Evolutionary conservation across 345 rosid species (phyloP), one percentile per base, ranked within the genome.

Genomic region (Citrus medica): DNA sequence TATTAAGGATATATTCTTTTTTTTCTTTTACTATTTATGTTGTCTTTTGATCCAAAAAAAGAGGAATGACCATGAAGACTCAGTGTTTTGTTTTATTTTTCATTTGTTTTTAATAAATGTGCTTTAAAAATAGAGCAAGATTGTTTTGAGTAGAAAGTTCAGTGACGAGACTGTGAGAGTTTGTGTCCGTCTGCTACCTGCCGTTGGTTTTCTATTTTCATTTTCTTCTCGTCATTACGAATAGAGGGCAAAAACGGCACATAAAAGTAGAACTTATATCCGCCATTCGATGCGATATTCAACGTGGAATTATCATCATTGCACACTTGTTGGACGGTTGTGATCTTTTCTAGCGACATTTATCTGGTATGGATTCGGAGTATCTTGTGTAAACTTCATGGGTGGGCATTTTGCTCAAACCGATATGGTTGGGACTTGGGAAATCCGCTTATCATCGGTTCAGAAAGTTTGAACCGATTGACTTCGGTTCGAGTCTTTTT

Each of bases 41-140:
- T 64, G 32, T 75, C 9, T 65, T 62, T 28, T 64, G 70, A 75
- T 75, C 78, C 78, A 75, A 9, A 75, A 75, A 48, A n/a, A 13
- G 33, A 22, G 78, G 71, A 75, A 73, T 16, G 69, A 28, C 25
- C 38, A 27, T 16, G 68, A 33, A 71, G 63, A 71, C 42, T 3
- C 3, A 19, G 69, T 4, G 17, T 63, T 63, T 28, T 63, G 4
- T 63, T 33, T 35, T 21, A 0, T 22, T 37, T 67, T 22, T 67
- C 10, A 12, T 5, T 46, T 46, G 51, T 46, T 17, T 53, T 17
- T 17, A 16, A 53, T 17, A 53, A 53, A 53, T 53, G 58, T 53
- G 22, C 51, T 46, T 46, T 13, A 46, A 46, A 42, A 46, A 46
- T 46, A 13, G 17, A 13, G 16, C 17, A 1, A 46, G 17, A 13